Conservation (phyloP, 768 basidiomycete genomes). For the Pisolithus tinctorius region DNA sequence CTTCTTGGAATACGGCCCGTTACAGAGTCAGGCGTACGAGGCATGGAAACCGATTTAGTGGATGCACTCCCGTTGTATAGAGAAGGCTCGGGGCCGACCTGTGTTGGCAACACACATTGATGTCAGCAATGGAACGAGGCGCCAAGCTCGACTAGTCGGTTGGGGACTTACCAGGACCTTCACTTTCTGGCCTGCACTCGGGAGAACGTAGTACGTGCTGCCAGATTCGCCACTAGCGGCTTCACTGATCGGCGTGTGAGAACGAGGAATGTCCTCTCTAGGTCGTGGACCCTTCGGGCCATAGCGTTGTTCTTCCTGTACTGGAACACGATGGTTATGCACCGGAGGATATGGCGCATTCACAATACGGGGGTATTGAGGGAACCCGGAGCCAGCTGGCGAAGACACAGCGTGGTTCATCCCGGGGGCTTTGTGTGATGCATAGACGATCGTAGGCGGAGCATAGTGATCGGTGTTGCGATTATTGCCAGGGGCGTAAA, state of each 20-base stretch:
- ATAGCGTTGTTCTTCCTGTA: constrained; percentile 33
- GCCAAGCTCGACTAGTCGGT: constrained; percentile 1
- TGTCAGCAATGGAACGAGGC: constrained; percentile 22
- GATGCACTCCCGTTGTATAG: constrained; percentile 54
- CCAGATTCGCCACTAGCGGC: constrained; percentile 48
- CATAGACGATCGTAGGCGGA: constrained; percentile 54
- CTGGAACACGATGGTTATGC: constrained; percentile 29
- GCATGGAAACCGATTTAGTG: constrained; percentile 49
- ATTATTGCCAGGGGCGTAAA: constrained; percentile 46
- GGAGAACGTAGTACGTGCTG: constrained; percentile 71
- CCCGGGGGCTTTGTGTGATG: constrained; percentile 49
- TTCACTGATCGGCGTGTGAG: constrained; percentile 34
- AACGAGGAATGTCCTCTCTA: constrained; percentile 23
- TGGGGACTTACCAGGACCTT: constrained; percentile 58
- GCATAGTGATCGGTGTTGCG: constrained; percentile 46
- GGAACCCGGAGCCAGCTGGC: constrained; percentile 32
- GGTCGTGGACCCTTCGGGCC: constrained; percentile 23
- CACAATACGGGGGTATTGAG: constrained; percentile 37
- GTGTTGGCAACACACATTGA: constrained; percentile 16
- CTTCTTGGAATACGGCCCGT: constrained; percentile 35
- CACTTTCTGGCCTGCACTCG: constrained; percentile 65
- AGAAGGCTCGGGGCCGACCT: constrained; percentile 41
- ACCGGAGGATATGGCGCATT: constrained; percentile 37
- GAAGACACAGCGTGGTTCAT: constrained; percentile 69
- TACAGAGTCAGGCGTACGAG: constrained; percentile 30